Percentiles rank a stretch among this genome's conserved stretches.
Evolutionary conservation across 179 eudicot genomes (phyloP).

Genomic region (Pouteria campechiana): DNA sequence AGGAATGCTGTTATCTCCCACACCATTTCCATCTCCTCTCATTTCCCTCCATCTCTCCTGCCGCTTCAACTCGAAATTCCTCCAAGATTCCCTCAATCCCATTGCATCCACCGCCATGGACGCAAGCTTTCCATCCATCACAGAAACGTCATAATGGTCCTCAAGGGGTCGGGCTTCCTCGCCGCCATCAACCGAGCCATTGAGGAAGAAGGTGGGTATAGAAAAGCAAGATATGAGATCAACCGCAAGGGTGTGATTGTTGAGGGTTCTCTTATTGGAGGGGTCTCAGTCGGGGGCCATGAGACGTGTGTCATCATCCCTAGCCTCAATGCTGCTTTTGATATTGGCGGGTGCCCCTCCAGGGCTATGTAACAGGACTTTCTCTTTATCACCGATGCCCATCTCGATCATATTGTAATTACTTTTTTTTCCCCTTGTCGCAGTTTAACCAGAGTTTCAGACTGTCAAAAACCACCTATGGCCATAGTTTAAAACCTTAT

Average conservation of each 20-base stretch:
- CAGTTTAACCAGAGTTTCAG: no score
- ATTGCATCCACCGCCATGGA: not conserved
- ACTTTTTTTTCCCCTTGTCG: no score
- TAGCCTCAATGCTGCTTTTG: slow-evolving; percentile 75
- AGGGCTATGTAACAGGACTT: slow-evolving; percentile 85
- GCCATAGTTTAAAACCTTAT: no score
- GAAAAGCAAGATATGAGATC: slow-evolving; percentile 81
- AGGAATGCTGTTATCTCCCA: no score
- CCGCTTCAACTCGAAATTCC: no score
- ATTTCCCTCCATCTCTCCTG: no score
- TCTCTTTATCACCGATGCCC: slow-evolving; percentile 85
- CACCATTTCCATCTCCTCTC: slow-evolving; percentile 18
- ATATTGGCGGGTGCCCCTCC: slow-evolving; percentile 85
- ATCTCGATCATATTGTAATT: slow-evolving; percentile 95
- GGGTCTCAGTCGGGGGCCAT: slow-evolving; percentile 83
- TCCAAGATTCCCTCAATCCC: slow-evolving; percentile 12
- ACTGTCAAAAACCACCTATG: no score
- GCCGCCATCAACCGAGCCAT: slow-evolving; percentile 71
- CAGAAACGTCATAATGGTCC: slow-evolving; percentile 7
- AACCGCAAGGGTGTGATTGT: slow-evolving; percentile 44
- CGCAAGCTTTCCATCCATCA: not conserved
- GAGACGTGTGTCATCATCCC: slow-evolving; percentile 91
- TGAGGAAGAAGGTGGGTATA: slow-evolving; percentile 86
- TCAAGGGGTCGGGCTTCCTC: slow-evolving; percentile 40
- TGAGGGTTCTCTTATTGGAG: slow-evolving; percentile 68